These are phyloP conservation scores for Leccinum variicolor DNA, from an alignment of 768 basidiomycete genomes.

Conservation along the genomic window DNA sequence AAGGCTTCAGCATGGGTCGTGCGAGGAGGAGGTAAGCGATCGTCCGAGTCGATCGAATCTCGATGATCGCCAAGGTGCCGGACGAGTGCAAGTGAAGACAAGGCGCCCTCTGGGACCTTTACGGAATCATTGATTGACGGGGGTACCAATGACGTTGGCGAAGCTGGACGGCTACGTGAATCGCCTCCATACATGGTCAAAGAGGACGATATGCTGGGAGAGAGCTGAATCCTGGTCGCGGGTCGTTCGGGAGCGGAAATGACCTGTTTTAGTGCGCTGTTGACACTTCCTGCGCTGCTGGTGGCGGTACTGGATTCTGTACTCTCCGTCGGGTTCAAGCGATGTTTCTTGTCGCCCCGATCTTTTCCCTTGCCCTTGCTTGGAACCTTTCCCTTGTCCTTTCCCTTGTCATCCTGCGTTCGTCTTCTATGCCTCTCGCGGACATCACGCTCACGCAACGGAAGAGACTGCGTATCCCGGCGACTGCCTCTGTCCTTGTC, in stretches of 20 bases:
- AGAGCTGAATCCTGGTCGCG: conserved; percentile 12
- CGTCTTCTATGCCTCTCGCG: conserved; percentile 24
- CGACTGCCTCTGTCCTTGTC: conserved; percentile 12
- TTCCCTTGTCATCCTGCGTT: conserved; percentile 12
- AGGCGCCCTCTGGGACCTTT: conserved; percentile 7
- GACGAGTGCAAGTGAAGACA: conserved; percentile 8
- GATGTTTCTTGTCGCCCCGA: conserved; percentile 29
- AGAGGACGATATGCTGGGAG: conserved; percentile 20
- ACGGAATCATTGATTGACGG: conserved; percentile 5
- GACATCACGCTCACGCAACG: conserved; percentile 17
- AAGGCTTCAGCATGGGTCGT: conserved; percentile 66
- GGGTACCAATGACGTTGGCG: conserved; percentile 14
- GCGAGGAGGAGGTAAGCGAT: conserved; percentile 38
- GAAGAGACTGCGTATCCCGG: conserved; percentile 10
- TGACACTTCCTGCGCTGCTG: conserved; percentile 30
- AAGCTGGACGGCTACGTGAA: conserved; percentile 19
- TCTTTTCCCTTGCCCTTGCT: conserved; percentile 33
- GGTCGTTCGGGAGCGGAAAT: conserved; percentile 8
- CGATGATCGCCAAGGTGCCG: conserved; percentile 21
- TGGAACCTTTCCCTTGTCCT: conserved; percentile 14
- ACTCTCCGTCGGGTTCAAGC: conserved; percentile 28
- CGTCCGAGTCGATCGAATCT: conserved; percentile 25
- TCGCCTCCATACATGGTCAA: conserved; percentile 1
- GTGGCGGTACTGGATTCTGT: conserved; percentile 29
- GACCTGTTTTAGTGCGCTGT: conserved; percentile 4